Evolutionary conservation across 192 early-diverging fungal species (phyloP), one percentile per base, ranked within the genome.

Genomic region (Geranomyces michiganensis): DNA sequence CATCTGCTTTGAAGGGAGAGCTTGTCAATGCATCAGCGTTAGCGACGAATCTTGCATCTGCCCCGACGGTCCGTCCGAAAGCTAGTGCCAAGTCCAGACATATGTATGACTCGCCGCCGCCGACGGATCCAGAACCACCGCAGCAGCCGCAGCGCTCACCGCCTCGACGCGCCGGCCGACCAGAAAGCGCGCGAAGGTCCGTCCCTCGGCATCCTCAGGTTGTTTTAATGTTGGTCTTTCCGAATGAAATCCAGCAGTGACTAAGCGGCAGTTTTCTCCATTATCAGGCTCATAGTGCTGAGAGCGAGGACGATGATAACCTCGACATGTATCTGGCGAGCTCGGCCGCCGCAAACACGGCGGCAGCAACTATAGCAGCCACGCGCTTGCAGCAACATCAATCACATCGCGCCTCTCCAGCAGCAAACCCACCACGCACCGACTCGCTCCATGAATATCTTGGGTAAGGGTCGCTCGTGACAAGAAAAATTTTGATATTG

Each of bases 1-100:
- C 60, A 29, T 22, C 73, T 5, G 73, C 73, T 9, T 26, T 74
- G 3, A 74, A 68, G 68, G 73, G 73, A 0, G 43, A 58, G 15
- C 32, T 74, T 0, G 24, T 41, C 10, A 45, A 56, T 6, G 65
- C 65, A 19, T 68, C 73, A 17, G 61, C 56, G 24, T 44, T 68
- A 22, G 58, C 66, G 1, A 41, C 73, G 1, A 74, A 74, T 44
- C 65, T 74, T n/a, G 55, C 33, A 26, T 22, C 49, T 45, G 27
- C 30, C 4, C 19, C 7, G 7, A 9, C 24, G 51, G 51, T n/a
- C 4, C 51, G n/a, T 3, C 19, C 51, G n/a, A 53, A 53, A 53
- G 51, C 19, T 7, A 53, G 19, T n/a, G 51, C 51, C 6, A 8
- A 6, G 6, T 32, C 31, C 6, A 7, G 31, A 61, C 31, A 30